phyloP scores from a whole-genome alignment of 768 basidiomycete species.

The Agrocybe pediades region DNA sequence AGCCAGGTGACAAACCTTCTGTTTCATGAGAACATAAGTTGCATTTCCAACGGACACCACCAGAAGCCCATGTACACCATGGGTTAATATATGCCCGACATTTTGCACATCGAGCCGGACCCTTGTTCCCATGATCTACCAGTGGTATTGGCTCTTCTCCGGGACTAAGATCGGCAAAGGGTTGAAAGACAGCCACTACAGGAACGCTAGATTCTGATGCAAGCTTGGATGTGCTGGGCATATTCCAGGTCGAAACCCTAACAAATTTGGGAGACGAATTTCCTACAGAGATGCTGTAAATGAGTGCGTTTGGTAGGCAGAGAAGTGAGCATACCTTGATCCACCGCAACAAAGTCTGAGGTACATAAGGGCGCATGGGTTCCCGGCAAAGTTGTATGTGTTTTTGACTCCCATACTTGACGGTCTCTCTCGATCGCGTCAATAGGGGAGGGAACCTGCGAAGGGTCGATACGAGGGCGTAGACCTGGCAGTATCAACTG shows the following conservation, averaged over 20 bases:
- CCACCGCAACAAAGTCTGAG: constrained; percentile 85
- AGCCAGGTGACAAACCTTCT: constrained; percentile 59
- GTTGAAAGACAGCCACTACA: constrained; percentile 83
- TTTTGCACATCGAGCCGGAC: constrained; percentile 81
- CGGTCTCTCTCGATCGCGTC: constrained; percentile 80
- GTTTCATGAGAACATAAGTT: constrained; percentile 87
- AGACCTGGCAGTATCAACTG: constrained; percentile 53
- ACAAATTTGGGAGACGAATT: constrained; percentile 93
- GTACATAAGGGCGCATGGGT: constrained; percentile 80
- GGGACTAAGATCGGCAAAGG: constrained; percentile 81
- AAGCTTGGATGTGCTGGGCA: constrained; percentile 80
- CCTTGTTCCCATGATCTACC: constrained; percentile 67
- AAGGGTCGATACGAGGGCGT: constrained; percentile 81
- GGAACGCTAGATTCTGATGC: constrained; percentile 84
- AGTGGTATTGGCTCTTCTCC: constrained; percentile 81
- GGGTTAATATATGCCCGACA: constrained; percentile 94
- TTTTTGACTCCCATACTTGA: constrained; percentile 71
- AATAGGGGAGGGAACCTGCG: constrained; percentile 90
- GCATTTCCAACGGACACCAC: constrained; percentile 88
- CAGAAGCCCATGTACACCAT: constrained; percentile 85
- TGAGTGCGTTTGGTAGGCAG: constrained; percentile 1
- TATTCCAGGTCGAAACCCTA: constrained; percentile 86
- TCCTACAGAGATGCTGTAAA: constrained; percentile 38
- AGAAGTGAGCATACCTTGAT: constrained; percentile 63
- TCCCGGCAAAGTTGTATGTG: constrained; percentile 60